Evolutionary conservation across 768 basidiomycete species (phyloP), one percentile per base, ranked within the genome.

Genomic region (Calvatia gigantea): DNA sequence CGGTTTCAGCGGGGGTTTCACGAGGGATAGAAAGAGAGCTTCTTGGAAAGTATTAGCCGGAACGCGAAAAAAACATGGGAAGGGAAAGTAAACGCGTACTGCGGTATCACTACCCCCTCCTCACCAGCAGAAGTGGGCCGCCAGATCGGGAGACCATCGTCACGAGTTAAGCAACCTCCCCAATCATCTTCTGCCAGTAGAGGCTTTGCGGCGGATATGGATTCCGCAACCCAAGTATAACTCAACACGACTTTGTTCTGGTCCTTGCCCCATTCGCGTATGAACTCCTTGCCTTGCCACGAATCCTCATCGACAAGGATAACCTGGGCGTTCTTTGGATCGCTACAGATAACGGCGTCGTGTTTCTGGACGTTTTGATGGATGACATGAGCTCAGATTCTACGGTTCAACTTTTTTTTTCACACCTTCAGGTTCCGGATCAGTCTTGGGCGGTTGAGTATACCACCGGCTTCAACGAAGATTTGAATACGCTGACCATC

Each of bases 1-100:
- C 43, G 17, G 61, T 56, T 35, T 73, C 73, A 11, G 75, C 69
- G 14, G 84, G 84, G 12, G 83, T 85, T 14, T 75, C 72, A 25
- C 85, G 74, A 15, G 85, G 85, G 3, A 85, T 86, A 29, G 85
- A 84, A 51, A 86, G 65, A 51, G 79, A 75, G 62, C 80, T 82
- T 80, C 79, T 84, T 79, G 66, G 63, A 69, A 58, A 65, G 50
- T 51, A 14, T 48, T 5, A 55, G 37, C 32, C 29, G 21, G 57
- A 48, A 59, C 54, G 42, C 19, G 19, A 25, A 11, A 52, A 39
- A 51, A 31, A 28, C 23, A 27, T 48, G 38, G 53, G 48, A 54
- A 56, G 58, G 52, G 35, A 42, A 48, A 31, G 21, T 45, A 75
- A n/a, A n/a, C n/a, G n/a, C 81, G 72, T 72, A 83, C 80, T 81